Conservation (phyloP, 495 filamentous ascomycete species). For the Jackrogersella minutella region DNA sequence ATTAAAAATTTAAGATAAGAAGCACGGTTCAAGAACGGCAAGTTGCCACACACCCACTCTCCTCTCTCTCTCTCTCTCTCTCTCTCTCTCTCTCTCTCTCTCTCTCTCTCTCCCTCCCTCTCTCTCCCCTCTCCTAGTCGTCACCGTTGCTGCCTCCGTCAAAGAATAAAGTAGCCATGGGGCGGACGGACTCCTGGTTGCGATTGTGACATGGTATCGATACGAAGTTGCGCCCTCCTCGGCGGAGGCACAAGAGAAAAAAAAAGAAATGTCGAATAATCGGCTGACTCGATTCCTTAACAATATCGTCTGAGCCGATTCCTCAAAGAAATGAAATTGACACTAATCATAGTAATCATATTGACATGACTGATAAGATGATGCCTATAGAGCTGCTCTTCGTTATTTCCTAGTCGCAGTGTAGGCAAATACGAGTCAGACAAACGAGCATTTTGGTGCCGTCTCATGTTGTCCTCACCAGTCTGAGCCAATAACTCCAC, state of each 20-base stretch:
- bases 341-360: too few relatives aligned
- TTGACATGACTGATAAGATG: conserved; percentile 30
- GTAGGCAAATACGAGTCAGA: conserved; percentile 2
- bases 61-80: too few relatives aligned
- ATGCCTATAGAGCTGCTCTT: conserved; percentile 21
- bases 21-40: background rate
- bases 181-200: background rate
- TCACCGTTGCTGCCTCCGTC: background rate
- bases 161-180: background rate
- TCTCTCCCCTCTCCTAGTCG: background rate
- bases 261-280: conserved; percentile 13
- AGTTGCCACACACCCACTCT: background rate
- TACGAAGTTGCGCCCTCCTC: background rate
- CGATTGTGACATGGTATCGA: background rate
- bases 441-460: background rate
- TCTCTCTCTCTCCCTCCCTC: too few relatives aligned
- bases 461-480: conserved; percentile 20
- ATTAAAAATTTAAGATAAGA: background rate
- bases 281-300: background rate
- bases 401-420: background rate
- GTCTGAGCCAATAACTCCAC: conserved; percentile 44
- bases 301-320: conserved; percentile 31
- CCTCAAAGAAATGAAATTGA: conserved; percentile 40
- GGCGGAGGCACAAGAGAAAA: background rate
- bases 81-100: too few relatives aligned